These are phyloP conservation scores for Penicillium verrucosum DNA, from an alignment of 2,329 filamentous ascomycete species.

Conservation along the genomic window DNA sequence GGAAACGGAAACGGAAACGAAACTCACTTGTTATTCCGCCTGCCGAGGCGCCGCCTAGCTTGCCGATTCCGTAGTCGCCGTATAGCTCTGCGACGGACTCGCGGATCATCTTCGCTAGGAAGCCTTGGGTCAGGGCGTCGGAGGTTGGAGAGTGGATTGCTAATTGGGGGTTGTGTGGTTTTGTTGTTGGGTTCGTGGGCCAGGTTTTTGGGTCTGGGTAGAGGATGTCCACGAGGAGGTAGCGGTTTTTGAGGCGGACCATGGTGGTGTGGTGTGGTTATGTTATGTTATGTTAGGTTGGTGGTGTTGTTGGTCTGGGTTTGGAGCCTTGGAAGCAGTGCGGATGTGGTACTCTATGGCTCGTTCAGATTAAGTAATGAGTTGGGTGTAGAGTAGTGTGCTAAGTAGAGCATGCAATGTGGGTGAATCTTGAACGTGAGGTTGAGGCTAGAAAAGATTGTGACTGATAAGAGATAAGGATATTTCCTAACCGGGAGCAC, in stretches of 20 bases:
- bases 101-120: constrained; percentile 67
- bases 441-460: constrained; percentile 8
- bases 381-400: neutral
- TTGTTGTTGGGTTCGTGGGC: constrained; percentile 30
- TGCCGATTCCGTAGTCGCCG: constrained; percentile 75
- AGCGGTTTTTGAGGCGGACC: constrained; percentile 95
- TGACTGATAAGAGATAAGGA: constrained; percentile 16
- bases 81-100: constrained; percentile 69
- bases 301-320: neutral
- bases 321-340: neutral
- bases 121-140: constrained; percentile 63
- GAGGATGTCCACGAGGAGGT: constrained; percentile 89
- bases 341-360: no score
- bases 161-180: constrained; percentile 52
- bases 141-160: constrained; percentile 76
- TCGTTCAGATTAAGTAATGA: neutral
- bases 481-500: constrained; percentile 3
- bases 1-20: neutral
- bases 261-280: constrained; percentile 49
- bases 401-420: neutral
- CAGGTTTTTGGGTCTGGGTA: constrained; percentile 61
- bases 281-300: neutral
- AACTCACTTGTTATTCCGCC: constrained; percentile 64
- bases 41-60: constrained; percentile 61
- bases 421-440: neutral